A percentile compares a stretch with the other conserved stretches of the same genome.
These are phyloP conservation scores for Podosphaera aphanis DNA, from an alignment of 2,329 filamentous ascomycete genomes.

Conservation along the genomic window DNA sequence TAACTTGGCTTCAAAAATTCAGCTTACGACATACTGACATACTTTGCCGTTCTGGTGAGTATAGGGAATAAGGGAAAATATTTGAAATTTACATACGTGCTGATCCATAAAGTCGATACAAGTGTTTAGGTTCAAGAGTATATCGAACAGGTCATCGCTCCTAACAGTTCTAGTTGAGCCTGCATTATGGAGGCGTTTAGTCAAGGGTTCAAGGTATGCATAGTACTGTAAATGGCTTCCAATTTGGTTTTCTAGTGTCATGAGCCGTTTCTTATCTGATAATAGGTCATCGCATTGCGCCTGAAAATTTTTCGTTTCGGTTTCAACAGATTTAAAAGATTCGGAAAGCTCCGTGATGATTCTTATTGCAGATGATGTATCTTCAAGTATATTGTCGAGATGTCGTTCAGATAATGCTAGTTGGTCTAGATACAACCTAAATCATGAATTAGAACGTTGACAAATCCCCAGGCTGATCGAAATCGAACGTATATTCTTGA, in stretches of 20 bases:
- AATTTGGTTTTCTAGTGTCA: conserved; percentile 60
- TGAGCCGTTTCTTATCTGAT: conserved; percentile 55
- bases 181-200: conserved; percentile 71
- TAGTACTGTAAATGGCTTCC: conserved; percentile 87
- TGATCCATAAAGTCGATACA: conserved; percentile 83
- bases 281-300: conserved; percentile 76
- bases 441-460: conserved; percentile 2
- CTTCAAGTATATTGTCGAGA: conserved; percentile 52
- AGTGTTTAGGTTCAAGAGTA: conserved; percentile 66
- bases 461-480: neutral
- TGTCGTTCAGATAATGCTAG: conserved; percentile 60
- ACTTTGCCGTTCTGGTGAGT: conserved; percentile 1
- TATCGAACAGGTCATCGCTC: conserved; percentile 64
- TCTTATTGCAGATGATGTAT: conserved; percentile 52
- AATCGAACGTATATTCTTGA: conserved; percentile 53
- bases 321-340: conserved; percentile 70
- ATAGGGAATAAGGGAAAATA: conserved; percentile 2
- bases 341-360: conserved; percentile 58
- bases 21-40: neutral
- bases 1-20: conserved; percentile 39
- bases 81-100: conserved; percentile 34
- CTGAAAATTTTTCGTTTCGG: conserved; percentile 81
- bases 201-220: conserved; percentile 75
- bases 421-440: conserved; percentile 59
- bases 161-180: conserved; percentile 71